Evolutionary conservation across 164 flowering plant species (phyloP), one percentile per base, ranked within the genome.

Genomic region (Aristolochia californica): DNA sequence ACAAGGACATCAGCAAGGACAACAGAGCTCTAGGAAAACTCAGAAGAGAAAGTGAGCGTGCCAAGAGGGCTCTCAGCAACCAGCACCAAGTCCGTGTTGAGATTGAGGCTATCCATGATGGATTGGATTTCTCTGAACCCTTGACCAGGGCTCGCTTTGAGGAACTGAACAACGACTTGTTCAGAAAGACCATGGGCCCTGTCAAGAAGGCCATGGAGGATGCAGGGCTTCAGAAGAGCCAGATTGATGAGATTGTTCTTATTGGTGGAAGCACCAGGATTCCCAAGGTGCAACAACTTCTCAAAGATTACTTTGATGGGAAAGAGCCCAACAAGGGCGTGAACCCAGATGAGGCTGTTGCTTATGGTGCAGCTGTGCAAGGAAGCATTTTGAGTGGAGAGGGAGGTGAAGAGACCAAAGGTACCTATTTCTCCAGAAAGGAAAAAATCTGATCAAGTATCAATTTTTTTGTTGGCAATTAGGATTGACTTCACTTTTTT

Each of bases 331-430:
- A 80, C 83, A 84, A 86, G 76, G 94, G 94, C 66, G 94, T 88
- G 60, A 89, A 89, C 77, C 97, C 97, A 20, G 97, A 89, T 74
- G 97, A 89, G 65, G 97, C 95, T 43, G 97, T 89, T 72, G 95
- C 97, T 21, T 86, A 27, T 71, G 97, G 97, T 66, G 97, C 95
- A 69, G 95, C 97, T 22, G 89, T 89, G 0, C 97, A 89, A 66
- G 97, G 91, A 63, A 79, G 94, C 63, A 83, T 88, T 62, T 74
- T 88, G 70, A 84, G 91, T 53, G 97, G 97, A 57, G 97, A 88
- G 65, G 94, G 91, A 45, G 91, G 95, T 51, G 91, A 81, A 13
- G 97, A 88, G 63, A 88, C 89, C 45, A 86, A 88, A 86, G 94
- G 97, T 86, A 74, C 30, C 11, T 30, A 16, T 59, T 47, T 49